phyloP scores from a whole-genome alignment of 768 basidiomycete genomes.

The Lactarius sp. region DNA sequence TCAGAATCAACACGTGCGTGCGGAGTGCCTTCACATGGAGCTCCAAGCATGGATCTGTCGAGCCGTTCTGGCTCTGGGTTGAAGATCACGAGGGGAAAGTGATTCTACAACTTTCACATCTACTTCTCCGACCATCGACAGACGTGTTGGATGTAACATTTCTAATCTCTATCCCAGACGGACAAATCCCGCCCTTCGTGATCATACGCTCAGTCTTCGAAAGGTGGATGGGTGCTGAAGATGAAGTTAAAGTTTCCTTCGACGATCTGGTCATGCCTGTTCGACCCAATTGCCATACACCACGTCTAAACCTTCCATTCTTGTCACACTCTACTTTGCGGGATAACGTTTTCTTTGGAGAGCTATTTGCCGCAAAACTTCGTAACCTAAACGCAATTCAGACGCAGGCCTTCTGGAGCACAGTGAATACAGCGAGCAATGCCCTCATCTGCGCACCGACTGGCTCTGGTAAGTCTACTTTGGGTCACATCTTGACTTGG shows the following conservation, averaged over 20 bases:
- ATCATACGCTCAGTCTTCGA: conserved; percentile 82
- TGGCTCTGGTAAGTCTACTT: conserved; percentile 72
- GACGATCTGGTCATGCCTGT: conserved; percentile 73
- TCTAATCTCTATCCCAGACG: conserved; percentile 64
- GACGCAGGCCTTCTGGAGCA: conserved; percentile 83
- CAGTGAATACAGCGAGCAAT: conserved; percentile 62
- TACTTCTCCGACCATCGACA: conserved; percentile 67
- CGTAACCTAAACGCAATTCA: conserved; percentile 78
- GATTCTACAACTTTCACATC: conserved; percentile 75
- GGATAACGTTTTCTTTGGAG: conserved; percentile 44
- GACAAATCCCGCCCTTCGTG: conserved; percentile 55
- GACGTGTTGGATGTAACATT: conserved; percentile 64
- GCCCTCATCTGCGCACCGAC: conserved; percentile 73
- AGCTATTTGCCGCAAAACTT: conserved; percentile 43
- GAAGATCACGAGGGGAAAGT: conserved; percentile 79
- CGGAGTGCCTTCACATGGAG: conserved; percentile 77
- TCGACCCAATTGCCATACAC: conserved; percentile 50
- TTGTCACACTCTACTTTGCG: conserved; percentile 53
- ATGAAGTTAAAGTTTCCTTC: conserved; percentile 59
- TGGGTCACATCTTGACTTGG: conserved; percentile 72
- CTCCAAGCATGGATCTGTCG: conserved; percentile 63
- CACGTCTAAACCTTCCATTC: conserved; percentile 69
- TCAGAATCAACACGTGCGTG: conserved; percentile 67
- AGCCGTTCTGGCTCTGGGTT: conserved; percentile 96
- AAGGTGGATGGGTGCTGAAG: conserved; percentile 89